phyloP scores from a whole-genome alignment of 805 yeast genomes.

The Candida montana region DNA sequence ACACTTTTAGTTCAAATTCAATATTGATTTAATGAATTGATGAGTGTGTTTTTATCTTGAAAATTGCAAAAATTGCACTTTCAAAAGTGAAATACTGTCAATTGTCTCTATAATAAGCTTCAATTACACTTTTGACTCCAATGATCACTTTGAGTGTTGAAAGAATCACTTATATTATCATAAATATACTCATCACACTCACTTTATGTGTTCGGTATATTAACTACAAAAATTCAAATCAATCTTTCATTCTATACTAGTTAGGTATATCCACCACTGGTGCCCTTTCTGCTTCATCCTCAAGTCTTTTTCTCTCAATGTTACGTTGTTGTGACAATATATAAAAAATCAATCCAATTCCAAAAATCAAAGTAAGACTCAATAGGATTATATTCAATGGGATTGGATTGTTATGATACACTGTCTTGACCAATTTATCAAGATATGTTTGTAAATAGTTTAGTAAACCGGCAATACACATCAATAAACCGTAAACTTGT shows the following conservation, averaged over 20 bases:
- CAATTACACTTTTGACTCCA: too few species aligned
- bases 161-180: too few species aligned
- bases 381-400: constrained; percentile 67
- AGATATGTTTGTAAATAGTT: constrained; percentile 67
- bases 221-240: too few species aligned
- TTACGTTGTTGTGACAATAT: constrained; percentile 32
- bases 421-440: constrained; percentile 65
- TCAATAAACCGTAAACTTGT: constrained; percentile 81
- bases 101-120: too few species aligned
- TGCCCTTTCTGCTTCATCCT: constrained; percentile 61
- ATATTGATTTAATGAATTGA: too few species aligned
- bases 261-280: constrained; percentile 42
- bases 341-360: constrained; percentile 23
- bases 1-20: too few species aligned
- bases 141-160: too few species aligned
- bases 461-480: constrained; percentile 76
- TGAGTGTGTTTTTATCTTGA: too few species aligned
- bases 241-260: constrained; percentile 1
- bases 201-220: too few species aligned
- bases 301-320: constrained; percentile 46
- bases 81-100: too few species aligned
- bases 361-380: constrained; percentile 41
- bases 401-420: constrained; percentile 67
- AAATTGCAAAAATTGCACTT: too few species aligned
- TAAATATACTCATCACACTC: too few species aligned